These are phyloP conservation scores for Hygrophorus pudorinus DNA, from an alignment of 768 basidiomycete genomes.

Conservation along the genomic window DNA sequence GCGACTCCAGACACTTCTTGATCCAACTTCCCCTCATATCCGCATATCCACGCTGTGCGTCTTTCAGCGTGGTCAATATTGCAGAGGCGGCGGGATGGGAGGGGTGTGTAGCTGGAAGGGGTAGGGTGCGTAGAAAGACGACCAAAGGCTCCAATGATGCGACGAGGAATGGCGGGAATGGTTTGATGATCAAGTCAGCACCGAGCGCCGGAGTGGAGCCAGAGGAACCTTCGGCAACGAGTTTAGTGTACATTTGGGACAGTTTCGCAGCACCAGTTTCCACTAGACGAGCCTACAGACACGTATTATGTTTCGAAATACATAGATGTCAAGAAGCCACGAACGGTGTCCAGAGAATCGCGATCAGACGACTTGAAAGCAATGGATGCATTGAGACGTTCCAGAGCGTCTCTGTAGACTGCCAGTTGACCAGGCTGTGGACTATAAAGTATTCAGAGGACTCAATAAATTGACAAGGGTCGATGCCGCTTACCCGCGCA, in stretches of 20 bases:
- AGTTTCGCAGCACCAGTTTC: slow-evolving; percentile 81
- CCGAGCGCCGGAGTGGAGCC: slow-evolving; percentile 59
- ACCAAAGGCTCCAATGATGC: slow-evolving; percentile 54
- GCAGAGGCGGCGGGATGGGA: slow-evolving; percentile 66
- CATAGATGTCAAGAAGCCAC: slow-evolving; percentile 6
- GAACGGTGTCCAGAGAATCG: slow-evolving; percentile 46
- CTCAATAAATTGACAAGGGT: slow-evolving; percentile 1
- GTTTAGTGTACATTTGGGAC: slow-evolving; percentile 73
- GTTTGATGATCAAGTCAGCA: slow-evolving; percentile 40
- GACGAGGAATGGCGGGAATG: slow-evolving; percentile 46
- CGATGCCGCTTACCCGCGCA: slow-evolving; percentile 50
- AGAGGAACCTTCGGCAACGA: slow-evolving; percentile 79
- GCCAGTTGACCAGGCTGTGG: slow-evolving; percentile 62
- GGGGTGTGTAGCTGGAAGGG: slow-evolving; percentile 71
- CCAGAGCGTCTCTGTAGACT: slow-evolving; percentile 60
- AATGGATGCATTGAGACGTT: slow-evolving; percentile 68
- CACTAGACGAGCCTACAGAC: slow-evolving; percentile 49
- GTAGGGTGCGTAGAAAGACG: slow-evolving; percentile 58
- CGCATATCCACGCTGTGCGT: slow-evolving; percentile 75
- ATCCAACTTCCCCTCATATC: slow-evolving; percentile 82
- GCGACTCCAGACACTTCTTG: slow-evolving; percentile 62
- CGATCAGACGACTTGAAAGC: slow-evolving; percentile 61
- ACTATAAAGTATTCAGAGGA: slow-evolving; percentile 22
- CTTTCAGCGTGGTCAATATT: slow-evolving; percentile 57
- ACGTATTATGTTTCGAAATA: neutral